Evolutionary conservation across 495 filamentous ascomycete species (phyloP), one percentile per base, ranked within the genome.

Genomic region (Aspergillus steynii): DNA sequence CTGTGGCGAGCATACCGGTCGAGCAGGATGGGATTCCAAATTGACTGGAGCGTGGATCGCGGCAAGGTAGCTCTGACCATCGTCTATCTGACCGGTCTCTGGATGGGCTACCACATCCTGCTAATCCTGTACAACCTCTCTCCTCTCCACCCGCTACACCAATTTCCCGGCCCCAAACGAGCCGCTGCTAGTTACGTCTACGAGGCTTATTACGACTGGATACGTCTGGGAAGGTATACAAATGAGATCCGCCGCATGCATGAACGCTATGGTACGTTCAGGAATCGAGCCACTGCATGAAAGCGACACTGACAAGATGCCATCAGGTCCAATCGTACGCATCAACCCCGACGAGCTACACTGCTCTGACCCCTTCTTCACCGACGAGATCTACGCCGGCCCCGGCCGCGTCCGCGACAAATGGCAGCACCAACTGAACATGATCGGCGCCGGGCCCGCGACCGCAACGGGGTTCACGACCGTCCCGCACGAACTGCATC

Each of bases 271-370:
- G 48, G 48, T 50, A 25, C 15, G 20, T 25, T 50, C 20, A 20
- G 20, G 48, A 50, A 50, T n/a, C 48, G 20, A 10, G 20, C 15
- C 7, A 50, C 20, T 20, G 20, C 20, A 50, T 50, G 26, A 6
- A 50, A 12, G 15, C 48, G 5, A 50, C 9, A n/a, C 48, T 50
- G 26, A 50, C 7, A n/a, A 10, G 26, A 10, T 10, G 15, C 53
- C 25, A 56, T 34, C 31, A 75, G 73, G 73, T 45, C 71, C 73
- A 42, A 70, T 75, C 54, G 55, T 75, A 10, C 70, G 73, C 5
- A 67, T 75, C 42, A 71, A 60, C 31, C 68, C 72, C 5, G 58
- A 62, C 27, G 72, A 74, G 55, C 42, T 76, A 4, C 73, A 76
- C 47, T 65, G 74, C 56, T 62, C 62, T 31, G 72, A 76, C 42